Percentiles rank a stretch among this genome's conserved stretches.
These are phyloP conservation scores for Teratosphaeria zuluensis DNA, from an alignment of 2,329 filamentous ascomycete genomes.

Conservation along the genomic window DNA sequence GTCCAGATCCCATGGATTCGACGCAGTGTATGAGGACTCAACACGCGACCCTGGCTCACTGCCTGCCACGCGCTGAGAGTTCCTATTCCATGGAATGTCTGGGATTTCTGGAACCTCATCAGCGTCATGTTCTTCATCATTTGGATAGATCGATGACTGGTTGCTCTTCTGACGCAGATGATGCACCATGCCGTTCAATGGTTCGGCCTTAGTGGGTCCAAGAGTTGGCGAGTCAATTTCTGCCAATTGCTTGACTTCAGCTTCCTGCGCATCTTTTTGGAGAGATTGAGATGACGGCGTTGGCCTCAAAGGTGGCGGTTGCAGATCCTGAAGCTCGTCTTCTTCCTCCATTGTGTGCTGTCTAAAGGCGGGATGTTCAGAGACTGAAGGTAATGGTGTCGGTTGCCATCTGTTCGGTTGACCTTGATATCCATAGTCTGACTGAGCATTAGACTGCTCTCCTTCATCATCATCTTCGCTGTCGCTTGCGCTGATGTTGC, in stretches of 20 bases:
- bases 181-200: conserved; percentile 52
- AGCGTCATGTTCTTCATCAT: conserved; percentile 37
- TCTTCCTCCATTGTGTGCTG: conserved; percentile 7
- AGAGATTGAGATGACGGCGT: conserved; percentile 10
- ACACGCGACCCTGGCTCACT: conserved; percentile 27
- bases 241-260: background rate
- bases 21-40: conserved; percentile 41
- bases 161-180: conserved; percentile 77
- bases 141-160: conserved; percentile 64
- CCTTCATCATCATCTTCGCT: conserved; percentile 30
- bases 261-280: conserved; percentile 11
- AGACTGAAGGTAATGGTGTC: conserved; percentile 23
- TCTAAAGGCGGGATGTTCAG: conserved; percentile 26
- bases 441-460: conserved; percentile 6
- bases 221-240: conserved; percentile 67
- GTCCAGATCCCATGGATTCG: conserved; percentile 47
- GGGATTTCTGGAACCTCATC: conserved; percentile 16
- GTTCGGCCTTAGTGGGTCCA: conserved; percentile 48
- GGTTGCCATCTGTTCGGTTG: conserved; percentile 22
- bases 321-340: conserved; percentile 20
- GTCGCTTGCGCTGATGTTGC: conserved; percentile 29
- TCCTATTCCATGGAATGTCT: conserved; percentile 12
- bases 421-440: conserved; percentile 17
- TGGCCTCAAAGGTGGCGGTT: conserved; percentile 6
- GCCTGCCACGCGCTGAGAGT: conserved; percentile 8